Evolutionary conservation across 2,329 filamentous ascomycete genomes (phyloP).

Genomic region (Fusarium tuaranense): DNA sequence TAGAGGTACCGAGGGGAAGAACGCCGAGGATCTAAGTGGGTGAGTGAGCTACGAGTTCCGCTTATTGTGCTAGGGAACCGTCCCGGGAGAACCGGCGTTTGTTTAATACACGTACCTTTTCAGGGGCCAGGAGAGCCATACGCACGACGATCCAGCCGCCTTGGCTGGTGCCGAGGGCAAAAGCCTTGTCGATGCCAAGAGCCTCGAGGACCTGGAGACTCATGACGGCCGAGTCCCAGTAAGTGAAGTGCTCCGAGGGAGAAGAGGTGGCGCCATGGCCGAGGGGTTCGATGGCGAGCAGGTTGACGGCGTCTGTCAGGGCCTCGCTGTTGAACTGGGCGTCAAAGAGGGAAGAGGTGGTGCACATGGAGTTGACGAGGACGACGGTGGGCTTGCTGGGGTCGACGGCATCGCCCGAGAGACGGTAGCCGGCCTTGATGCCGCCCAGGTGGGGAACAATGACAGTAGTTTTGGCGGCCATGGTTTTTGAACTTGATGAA

Average conservation of each 20-base stretch:
- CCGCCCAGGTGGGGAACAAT: conserved; percentile 61
- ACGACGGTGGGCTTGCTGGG: conserved; percentile 62
- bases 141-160: conserved; percentile 64
- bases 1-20: conserved; percentile 62
- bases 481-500: conserved; percentile 25
- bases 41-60: conserved; percentile 20
- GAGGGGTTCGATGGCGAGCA: conserved; percentile 65
- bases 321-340: conserved; percentile 55
- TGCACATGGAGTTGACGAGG: conserved; percentile 65
- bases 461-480: conserved; percentile 57
- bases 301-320: conserved; percentile 58
- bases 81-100: not conserved
- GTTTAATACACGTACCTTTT: conserved; percentile 52
- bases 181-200: conserved; percentile 60
- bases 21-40: conserved; percentile 58
- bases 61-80: not conserved
- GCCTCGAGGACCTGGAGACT: conserved; percentile 66
- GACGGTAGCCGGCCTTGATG: conserved; percentile 59
- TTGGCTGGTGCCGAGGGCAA: conserved; percentile 63
- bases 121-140: conserved; percentile 64
- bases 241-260: conserved; percentile 62
- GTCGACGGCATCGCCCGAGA: conserved; percentile 58
- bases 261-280: conserved; percentile 62
- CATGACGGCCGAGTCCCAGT: conserved; percentile 67
- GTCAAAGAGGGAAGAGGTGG: conserved; percentile 59